phyloP scores from a whole-genome alignment of 2,329 filamentous ascomycete genomes.

The Sphaceloma murrayae region DNA sequence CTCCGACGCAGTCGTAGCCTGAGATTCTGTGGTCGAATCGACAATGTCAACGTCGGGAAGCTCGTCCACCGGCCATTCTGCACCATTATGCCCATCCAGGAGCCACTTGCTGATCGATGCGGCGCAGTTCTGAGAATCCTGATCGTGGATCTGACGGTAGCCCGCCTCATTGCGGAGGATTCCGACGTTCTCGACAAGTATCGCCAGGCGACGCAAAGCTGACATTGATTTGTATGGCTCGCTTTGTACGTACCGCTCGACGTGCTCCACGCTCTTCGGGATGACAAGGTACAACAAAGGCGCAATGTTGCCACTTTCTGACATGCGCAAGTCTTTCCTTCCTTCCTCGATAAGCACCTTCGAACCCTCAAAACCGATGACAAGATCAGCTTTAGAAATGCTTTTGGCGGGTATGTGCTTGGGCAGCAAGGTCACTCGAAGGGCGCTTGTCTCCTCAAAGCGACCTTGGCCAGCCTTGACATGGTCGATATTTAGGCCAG shows the following conservation, averaged over 20 bases:
- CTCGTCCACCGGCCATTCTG: constrained; percentile 19
- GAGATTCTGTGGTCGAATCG: constrained; percentile 11
- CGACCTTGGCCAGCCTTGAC: background rate
- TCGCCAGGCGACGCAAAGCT: constrained; percentile 26
- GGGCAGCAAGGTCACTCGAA: constrained; percentile 10
- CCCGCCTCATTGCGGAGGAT: constrained; percentile 29
- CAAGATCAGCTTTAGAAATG: background rate
- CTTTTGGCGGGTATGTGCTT: background rate
- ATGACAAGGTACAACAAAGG: constrained; percentile 32
- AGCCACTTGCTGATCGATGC: constrained; percentile 25
- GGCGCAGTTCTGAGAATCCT: constrained; percentile 24
- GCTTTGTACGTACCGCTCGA: constrained; percentile 32
- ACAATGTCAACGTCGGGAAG: constrained; percentile 11
- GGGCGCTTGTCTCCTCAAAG: background rate
- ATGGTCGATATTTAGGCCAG: constrained; percentile 21
- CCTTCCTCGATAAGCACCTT: constrained; percentile 5
- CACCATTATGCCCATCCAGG: constrained; percentile 14
- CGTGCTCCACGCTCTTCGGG: constrained; percentile 36
- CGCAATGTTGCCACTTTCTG: background rate
- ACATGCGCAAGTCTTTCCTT: background rate
- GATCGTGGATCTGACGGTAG: constrained; percentile 25
- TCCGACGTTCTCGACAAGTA: constrained; percentile 31
- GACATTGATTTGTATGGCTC: constrained; percentile 20
- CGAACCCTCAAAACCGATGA: constrained; percentile 13
- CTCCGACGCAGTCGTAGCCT: constrained; percentile 12